Conservation (phyloP, 169 alveolate genomes). For the Perkinsus marinus region DNA sequence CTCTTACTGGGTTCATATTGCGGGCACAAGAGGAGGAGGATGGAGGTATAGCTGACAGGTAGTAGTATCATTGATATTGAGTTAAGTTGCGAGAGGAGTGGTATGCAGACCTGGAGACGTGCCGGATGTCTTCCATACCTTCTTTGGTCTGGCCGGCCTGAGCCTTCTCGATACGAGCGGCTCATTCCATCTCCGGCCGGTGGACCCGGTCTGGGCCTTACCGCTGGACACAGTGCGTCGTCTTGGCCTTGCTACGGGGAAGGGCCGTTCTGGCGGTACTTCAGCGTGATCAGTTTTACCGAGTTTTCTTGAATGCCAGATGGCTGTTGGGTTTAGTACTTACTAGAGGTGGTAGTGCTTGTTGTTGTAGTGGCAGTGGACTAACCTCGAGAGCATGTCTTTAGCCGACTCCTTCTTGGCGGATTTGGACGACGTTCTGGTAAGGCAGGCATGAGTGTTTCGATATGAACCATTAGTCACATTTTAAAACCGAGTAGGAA, state of each 20-base stretch:
- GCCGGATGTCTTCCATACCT: constrained; percentile 81
- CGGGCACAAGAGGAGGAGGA: constrained; percentile 13
- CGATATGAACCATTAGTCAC: too few relatives aligned
- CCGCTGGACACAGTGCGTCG: not conserved
- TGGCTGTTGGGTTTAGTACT: not conserved
- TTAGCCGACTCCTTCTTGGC: not conserved
- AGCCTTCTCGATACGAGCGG: not conserved
- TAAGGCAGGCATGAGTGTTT: too few relatives aligned
- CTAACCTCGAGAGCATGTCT: not conserved
- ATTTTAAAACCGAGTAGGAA: too few relatives aligned
- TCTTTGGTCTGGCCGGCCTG: constrained; percentile 80
- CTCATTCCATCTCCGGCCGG: not conserved
- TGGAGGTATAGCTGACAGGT: constrained; percentile 25
- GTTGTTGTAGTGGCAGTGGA: not conserved
- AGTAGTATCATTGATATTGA: not conserved
- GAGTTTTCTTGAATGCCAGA: not conserved
- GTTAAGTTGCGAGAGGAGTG: not conserved
- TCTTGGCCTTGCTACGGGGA: not conserved
- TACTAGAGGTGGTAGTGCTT: not conserved
- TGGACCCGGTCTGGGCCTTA: not conserved
- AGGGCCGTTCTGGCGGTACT: not conserved
- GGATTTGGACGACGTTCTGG: not conserved
- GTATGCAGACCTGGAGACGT: constrained; percentile 30
- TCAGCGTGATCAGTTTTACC: not conserved
- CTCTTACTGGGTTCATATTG: constrained; percentile 16